A percentile compares a stretch with the other conserved stretches of the same genome.
Conservation (phyloP, 805 yeast genomes). For the Lachancea quebecensis region DNA sequence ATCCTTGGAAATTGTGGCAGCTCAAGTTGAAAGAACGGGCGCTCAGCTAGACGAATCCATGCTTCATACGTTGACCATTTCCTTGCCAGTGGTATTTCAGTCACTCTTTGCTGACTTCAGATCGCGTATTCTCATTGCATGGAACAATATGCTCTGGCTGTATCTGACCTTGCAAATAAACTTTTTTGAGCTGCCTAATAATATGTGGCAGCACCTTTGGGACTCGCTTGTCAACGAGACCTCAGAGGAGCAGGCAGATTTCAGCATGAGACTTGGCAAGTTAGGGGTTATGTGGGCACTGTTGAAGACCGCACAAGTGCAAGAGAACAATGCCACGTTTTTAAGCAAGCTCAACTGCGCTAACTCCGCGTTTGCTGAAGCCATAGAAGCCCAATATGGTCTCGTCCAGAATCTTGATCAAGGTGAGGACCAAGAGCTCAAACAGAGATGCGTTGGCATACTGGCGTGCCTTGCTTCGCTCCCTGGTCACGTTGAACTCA, state of each 20-base stretch:
- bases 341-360: conserved; percentile 17
- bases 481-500: conserved; percentile 39
- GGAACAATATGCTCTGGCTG: conserved; percentile 66
- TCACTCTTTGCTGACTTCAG: conserved; percentile 43
- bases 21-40: conserved; percentile 14
- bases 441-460: conserved; percentile 39
- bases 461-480: conserved; percentile 44
- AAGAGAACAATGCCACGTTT: conserved; percentile 9
- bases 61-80: conserved; percentile 12
- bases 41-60: conserved; percentile 13
- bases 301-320: conserved; percentile 23
- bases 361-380: conserved; percentile 24
- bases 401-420: conserved; percentile 15
- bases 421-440: conserved; percentile 34
- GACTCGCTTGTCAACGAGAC: conserved; percentile 8
- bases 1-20: conserved; percentile 51
- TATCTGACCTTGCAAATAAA: conserved; percentile 22
- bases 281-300: conserved; percentile 43
- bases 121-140: conserved; percentile 52
- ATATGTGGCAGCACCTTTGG: conserved; percentile 16
- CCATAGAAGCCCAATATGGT: conserved; percentile 18
- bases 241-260: conserved; percentile 16
- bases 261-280: conserved; percentile 30
- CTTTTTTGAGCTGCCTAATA: conserved; percentile 18
- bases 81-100: conserved; percentile 34